Conservation (phyloP, 176 grass and related monocot genomes). For the Carex littledalei region DNA sequence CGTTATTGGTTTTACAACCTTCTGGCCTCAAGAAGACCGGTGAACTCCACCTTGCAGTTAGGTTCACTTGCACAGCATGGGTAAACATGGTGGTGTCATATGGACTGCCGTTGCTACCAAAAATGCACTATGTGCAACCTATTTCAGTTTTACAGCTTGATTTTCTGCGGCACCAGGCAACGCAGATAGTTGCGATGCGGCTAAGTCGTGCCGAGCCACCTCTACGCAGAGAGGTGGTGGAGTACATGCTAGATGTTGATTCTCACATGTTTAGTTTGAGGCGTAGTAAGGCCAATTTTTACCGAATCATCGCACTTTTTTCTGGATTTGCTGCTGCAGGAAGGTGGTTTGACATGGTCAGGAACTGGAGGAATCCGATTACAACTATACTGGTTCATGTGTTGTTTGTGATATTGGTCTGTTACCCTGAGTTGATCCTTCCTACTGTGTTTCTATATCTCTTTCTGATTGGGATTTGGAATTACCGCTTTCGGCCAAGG, state of each 20-base stretch:
- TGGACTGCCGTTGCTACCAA: constrained; percentile 69
- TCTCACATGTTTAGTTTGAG: constrained; percentile 93
- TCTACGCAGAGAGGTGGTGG: constrained; percentile 68
- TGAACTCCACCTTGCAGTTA: constrained; percentile 73
- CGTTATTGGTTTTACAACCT: constrained; percentile 54
- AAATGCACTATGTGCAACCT: constrained; percentile 91
- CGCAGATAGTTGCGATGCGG: constrained; percentile 63
- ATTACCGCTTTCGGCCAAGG: constrained; percentile 69
- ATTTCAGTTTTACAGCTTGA: constrained; percentile 70
- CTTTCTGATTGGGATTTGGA: constrained; percentile 89
- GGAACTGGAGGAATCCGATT: constrained; percentile 81
- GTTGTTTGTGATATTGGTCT: constrained; percentile 83
- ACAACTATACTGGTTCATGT: constrained; percentile 78
- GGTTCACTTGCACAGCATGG: constrained; percentile 91
- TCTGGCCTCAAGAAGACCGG: constrained; percentile 94
- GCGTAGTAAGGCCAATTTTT: constrained; percentile 95
- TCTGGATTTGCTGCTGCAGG: constrained; percentile 39
- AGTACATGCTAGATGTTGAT: constrained; percentile 91
- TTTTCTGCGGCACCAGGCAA: constrained; percentile 66
- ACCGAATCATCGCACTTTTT: constrained; percentile 67
- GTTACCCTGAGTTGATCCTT: constrained; percentile 90
- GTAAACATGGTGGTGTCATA: constrained; percentile 87
- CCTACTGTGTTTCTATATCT: constrained; percentile 88
- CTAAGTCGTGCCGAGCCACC: constrained; percentile 76
- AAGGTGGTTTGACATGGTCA: constrained; percentile 72